Base-by-base conservation (phyloP, 108 stramenopile genomes). In the Skeletonema marinoi region DNA sequence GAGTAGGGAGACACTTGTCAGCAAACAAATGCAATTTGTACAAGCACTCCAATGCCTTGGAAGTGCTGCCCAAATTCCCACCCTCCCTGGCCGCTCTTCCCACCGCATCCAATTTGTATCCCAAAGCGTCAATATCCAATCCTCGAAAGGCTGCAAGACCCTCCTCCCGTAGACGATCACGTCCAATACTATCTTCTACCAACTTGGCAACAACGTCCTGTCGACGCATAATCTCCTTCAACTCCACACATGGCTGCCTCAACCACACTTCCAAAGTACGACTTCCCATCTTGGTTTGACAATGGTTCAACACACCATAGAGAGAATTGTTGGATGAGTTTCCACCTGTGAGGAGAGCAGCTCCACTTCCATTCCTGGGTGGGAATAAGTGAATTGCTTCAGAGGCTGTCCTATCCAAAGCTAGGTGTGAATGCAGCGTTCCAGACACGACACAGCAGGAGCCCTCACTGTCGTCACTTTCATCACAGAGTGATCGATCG, bases 361-460 rank as follows among this genome's bases (percentile, higher is more conserved):
- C 87, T 21, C 78, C 76, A 17, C 89, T 87, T 12, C 78, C 82
- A 77, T 86, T 84, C 46, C 84, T 21, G 6, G 94, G 90, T 38
- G 94, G 92, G 65, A 92, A 77, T 31, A 95, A 60, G 67, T 95
- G 87, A 79, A 95, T 92, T 33, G 84, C 82, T 61, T 86, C 75
- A 9, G 86, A 83, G n/a, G 94, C 94, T 2, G 92, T 93, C 6
- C 88, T 82, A 70, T 95, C 94, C 86, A 95, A 76, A 13, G 73
- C 54, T 42, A 95, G 33, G 51, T 84, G 80, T 54, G 85, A 85
- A 13, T 59, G 60, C 60, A 93, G 36, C 7, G 75, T 69, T 0
- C 92, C 92, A 14, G 54, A 30, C 38, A 66, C 51, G 10, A 93
- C 16, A 3, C 84, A 42, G 46, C 81, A 75, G 11, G 68, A 44